Percentiles rank a stretch among this genome's conserved stretches.
Conservation (phyloP, 2,329 filamentous ascomycete genomes). For the Pseudopithomyces maydicus region DNA sequence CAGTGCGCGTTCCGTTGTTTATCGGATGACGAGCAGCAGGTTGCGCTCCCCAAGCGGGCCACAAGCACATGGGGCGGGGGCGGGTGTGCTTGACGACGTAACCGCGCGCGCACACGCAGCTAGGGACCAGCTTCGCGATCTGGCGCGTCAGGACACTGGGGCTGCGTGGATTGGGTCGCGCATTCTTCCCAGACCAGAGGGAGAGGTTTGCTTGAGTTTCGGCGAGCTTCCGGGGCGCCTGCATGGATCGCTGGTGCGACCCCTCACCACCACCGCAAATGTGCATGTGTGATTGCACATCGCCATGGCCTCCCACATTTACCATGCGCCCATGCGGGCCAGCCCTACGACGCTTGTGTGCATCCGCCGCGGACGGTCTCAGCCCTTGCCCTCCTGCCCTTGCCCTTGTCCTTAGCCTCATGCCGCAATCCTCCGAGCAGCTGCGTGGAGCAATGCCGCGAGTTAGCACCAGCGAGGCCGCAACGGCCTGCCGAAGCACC, state of each 20-base stretch:
- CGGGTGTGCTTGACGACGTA: not conserved
- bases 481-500: slow-evolving; percentile 18
- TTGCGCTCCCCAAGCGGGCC: not conserved
- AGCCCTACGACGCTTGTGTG: slow-evolving; percentile 3
- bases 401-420: slow-evolving; percentile 12
- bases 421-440: slow-evolving; percentile 11
- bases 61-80: not conserved
- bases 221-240: not conserved
- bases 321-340: not conserved
- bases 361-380: slow-evolving; percentile 8
- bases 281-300: not conserved
- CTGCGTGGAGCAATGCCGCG: not conserved
- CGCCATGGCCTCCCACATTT: not conserved
- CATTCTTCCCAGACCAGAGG: not conserved
- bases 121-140: not conserved
- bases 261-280: not conserved
- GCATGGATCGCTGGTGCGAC: not conserved
- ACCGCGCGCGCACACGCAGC: not conserved
- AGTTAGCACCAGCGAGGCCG: not conserved
- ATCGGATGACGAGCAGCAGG: not conserved
- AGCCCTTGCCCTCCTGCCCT: slow-evolving; percentile 14
- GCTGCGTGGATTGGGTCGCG: not conserved
- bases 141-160: not conserved
- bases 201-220: too few species aligned
- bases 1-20: not conserved